Evolutionary conservation across 345 rosid genomes (phyloP), one percentile per base, ranked within the genome.

Genomic region (Gossypium turneri): DNA sequence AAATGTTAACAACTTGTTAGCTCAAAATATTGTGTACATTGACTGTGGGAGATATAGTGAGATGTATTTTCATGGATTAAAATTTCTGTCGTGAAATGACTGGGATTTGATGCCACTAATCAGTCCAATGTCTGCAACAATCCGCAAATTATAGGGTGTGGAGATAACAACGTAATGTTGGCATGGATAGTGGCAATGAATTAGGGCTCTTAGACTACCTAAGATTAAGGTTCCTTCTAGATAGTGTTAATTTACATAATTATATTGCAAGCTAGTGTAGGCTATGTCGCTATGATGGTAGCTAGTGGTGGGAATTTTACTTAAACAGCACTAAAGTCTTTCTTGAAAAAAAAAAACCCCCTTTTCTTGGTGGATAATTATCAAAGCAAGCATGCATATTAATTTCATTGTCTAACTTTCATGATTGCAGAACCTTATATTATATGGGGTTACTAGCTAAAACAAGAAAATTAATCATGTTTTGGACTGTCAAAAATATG

Each of bases 101-200:
- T 60, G 4, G 16, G 65, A 13, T 27, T 60, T 27, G 65, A 60
- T 60, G 65, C 29, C 64, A 24, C n/a, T 12, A 25, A 25, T 59
- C n/a, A 12, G 41, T 60, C 83, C 83, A 75, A 78, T 69, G 58
- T 67, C 72, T 64, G 72, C 75, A 77, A 5, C 73, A 81, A 83
- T 79, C 83, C 53, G 79, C 71, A 75, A 76, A 79, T 34, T 34
- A 77, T 58, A 72, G 48, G 60, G 29, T 43, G 58, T 41, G 81
- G 86, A 89, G 79, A 82, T 81, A 88, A 87, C 92, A 81, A 34
- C 7, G 41, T 85, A 89, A 84, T 76, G 63, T 85, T 81, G 86
- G 85, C 88, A 75, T 82, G 52, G 61, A 83, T 63, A 43, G 27
- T 60, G 76, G 62, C 51, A 66, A 52, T 62, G 62, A 61, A 17